Evolutionary conservation across 225 moss, liverwort and hornwort genomes (phyloP).

Genomic region (Neckera pumila): DNA sequence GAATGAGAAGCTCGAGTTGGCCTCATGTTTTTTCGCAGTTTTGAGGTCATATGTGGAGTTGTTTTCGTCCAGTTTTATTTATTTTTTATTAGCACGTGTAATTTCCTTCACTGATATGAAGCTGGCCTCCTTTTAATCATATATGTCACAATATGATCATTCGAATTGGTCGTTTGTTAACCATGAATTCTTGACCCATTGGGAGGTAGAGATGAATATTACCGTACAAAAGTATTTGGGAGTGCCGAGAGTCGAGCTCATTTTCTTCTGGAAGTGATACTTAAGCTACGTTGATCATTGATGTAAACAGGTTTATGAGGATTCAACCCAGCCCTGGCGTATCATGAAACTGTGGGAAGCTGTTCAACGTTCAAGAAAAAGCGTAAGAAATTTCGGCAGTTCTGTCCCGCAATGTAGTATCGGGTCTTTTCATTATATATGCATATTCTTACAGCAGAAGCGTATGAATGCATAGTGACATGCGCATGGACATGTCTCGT

Average conservation of each 20-base stretch:
- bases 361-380: constrained; percentile 39
- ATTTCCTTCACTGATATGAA: neutral
- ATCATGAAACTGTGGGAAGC: constrained; percentile 19
- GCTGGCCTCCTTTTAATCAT: neutral
- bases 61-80: neutral
- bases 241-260: neutral
- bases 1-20: neutral
- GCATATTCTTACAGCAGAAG: neutral
- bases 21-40: neutral
- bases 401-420: neutral
- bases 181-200: neutral
- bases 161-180: neutral
- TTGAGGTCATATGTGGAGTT: neutral
- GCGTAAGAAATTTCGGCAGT: constrained; percentile 18
- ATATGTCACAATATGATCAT: neutral
- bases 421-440: neutral
- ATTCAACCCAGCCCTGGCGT: constrained; percentile 11
- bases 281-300: neutral
- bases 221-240: neutral
- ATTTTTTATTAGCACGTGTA: neutral
- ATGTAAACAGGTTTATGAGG: constrained; percentile 52
- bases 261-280: neutral
- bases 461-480: neutral
- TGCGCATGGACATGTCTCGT: constrained; percentile 5
- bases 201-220: neutral